phyloP scores from a whole-genome alignment of 768 basidiomycete species.

The Amanita exitialis region DNA sequence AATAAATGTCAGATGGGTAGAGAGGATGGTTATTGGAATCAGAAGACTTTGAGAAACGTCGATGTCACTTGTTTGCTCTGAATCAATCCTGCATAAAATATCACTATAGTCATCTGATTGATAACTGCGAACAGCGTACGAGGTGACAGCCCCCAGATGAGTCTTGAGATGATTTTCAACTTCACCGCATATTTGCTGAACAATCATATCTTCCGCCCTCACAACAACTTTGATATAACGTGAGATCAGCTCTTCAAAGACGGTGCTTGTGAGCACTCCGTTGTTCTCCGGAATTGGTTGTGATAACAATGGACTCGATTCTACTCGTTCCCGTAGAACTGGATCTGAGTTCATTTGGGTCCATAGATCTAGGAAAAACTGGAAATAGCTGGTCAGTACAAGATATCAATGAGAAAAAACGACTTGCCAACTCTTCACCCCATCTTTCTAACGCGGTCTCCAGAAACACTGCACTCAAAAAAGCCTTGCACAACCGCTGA shows the following conservation, averaged over 20 bases:
- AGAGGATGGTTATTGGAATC: conserved; percentile 67
- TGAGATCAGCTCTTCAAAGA: conserved; percentile 71
- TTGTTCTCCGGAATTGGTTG: conserved; percentile 22
- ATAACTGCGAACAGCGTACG: conserved; percentile 11
- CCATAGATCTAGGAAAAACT: conserved; percentile 95
- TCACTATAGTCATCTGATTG: not conserved
- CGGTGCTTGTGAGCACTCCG: conserved; percentile 44
- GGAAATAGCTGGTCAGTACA: not conserved
- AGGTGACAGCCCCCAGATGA: conserved; percentile 53
- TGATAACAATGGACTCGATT: conserved; percentile 41
- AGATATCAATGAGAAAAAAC: conserved; percentile 1
- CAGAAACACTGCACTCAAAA: conserved; percentile 73
- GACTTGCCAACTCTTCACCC: conserved; percentile 81
- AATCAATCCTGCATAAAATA: not conserved
- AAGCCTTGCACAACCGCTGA: conserved; percentile 76
- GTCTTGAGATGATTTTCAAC: conserved; percentile 65
- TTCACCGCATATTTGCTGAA: conserved; percentile 75
- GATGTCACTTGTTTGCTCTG: conserved; percentile 22
- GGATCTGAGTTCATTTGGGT: conserved; percentile 59
- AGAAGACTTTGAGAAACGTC: conserved; percentile 64
- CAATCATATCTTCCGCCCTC: conserved; percentile 83
- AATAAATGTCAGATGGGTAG: conserved; percentile 68
- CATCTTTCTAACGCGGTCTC: conserved; percentile 61
- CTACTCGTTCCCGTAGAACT: conserved; percentile 44
- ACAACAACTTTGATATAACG: conserved; percentile 49